phyloP scores from a whole-genome alignment of 176 grass and related monocot species.

The Oryza rufipogon region DNA sequence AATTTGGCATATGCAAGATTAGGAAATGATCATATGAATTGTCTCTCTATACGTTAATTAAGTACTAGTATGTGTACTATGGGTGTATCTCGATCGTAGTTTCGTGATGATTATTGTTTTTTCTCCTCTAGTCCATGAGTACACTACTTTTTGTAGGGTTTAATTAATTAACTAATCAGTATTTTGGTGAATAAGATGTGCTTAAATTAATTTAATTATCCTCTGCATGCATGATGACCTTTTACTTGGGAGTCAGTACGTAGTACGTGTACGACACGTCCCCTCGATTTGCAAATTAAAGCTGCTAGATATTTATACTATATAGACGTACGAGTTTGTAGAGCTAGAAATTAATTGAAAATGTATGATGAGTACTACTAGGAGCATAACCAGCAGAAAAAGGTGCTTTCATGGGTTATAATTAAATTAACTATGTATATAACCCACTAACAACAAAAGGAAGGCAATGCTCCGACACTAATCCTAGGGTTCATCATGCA shows the following conservation, averaged over 20 bases:
- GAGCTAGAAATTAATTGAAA: neutral
- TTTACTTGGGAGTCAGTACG: conserved; percentile 32
- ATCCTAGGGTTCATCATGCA: neutral
- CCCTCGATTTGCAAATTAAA: neutral
- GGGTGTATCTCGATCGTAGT: neutral
- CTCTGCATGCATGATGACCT: no score
- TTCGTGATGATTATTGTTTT: neutral
- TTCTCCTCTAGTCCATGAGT: neutral
- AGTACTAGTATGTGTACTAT: neutral
- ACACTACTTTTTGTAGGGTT: neutral
- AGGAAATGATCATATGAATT: conserved; percentile 39
- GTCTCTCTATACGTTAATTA: neutral
- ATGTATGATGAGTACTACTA: neutral
- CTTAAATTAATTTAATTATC: neutral
- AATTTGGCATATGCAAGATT: conserved; percentile 5
- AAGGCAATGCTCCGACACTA: neutral
- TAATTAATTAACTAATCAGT: neutral
- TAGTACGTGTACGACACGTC: conserved; percentile 12
- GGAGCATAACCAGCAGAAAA: neutral
- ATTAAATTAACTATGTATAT: conserved; percentile 6
- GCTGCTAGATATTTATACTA: no score
- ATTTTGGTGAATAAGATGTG: conserved; percentile 8
- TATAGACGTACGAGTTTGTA: neutral
- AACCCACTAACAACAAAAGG: neutral
- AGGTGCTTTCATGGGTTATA: neutral